Percentiles rank a stretch among this genome's conserved stretches.
Evolutionary conservation across 441 rosid species (phyloP).

Genomic region (Adansonia madagascariensis): DNA sequence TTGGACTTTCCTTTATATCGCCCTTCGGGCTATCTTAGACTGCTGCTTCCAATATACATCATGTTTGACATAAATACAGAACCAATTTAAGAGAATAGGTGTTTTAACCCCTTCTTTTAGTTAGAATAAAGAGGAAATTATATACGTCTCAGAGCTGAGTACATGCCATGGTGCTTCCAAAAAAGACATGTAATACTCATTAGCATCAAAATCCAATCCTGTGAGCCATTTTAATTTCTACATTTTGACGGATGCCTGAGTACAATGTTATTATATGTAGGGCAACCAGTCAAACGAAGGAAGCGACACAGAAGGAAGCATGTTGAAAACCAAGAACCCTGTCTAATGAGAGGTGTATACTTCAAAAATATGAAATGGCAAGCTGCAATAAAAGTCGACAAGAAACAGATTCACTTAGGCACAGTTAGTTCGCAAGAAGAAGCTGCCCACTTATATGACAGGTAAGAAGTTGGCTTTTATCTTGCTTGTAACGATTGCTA

Average conservation of each 20-base stretch:
- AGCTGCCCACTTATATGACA: slow-evolving; percentile 92
- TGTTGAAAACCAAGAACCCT: slow-evolving; percentile 85
- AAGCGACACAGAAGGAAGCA: slow-evolving; percentile 89
- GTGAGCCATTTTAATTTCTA: background rate
- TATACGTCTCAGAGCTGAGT: slow-evolving; percentile 6
- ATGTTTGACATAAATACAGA: background rate
- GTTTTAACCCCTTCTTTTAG: background rate
- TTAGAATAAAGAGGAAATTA: background rate
- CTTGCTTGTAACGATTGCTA: slow-evolving; percentile 4
- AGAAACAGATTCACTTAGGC: slow-evolving; percentile 95
- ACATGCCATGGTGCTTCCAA: background rate
- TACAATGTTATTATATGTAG: slow-evolving; percentile 39
- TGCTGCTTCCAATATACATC: background rate
- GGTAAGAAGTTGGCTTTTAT: slow-evolving; percentile 42
- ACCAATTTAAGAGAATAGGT: background rate
- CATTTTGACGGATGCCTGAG: slow-evolving; percentile 21
- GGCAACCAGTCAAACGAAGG: slow-evolving; percentile 82
- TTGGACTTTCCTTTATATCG: background rate
- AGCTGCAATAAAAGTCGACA: slow-evolving; percentile 96
- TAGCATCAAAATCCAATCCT: slow-evolving; percentile 5
- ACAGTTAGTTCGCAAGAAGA: slow-evolving; percentile 93
- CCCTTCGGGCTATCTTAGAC: background rate
- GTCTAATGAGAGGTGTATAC: slow-evolving; percentile 97
- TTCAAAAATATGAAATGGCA: slow-evolving; percentile 99
- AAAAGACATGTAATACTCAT: slow-evolving; percentile 1